A percentile compares a stretch with the other conserved stretches of the same genome.
Evolutionary conservation across 495 filamentous ascomycete species (phyloP).

Genomic region (Penicillium coprophilum): DNA sequence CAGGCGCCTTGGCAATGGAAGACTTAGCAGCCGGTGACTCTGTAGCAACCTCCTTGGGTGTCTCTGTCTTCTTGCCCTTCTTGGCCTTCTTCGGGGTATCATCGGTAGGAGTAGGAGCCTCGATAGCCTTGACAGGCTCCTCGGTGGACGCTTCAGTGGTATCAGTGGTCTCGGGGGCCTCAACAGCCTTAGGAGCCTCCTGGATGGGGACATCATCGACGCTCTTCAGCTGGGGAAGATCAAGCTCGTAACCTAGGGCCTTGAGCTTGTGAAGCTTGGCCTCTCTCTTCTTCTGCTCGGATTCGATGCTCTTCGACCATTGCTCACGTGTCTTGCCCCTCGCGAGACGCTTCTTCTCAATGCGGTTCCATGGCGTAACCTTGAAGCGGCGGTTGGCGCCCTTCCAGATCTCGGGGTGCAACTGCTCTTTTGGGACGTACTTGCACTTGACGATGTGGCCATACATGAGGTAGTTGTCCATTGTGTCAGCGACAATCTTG

Average conservation of each 20-base stretch:
- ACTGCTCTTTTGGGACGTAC: slow-evolving; percentile 67
- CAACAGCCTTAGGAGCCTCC: slow-evolving; percentile 33
- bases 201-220: slow-evolving; percentile 57
- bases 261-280: slow-evolving; percentile 71
- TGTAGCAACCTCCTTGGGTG: slow-evolving; percentile 23
- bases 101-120: slow-evolving; percentile 29
- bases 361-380: slow-evolving; percentile 76
- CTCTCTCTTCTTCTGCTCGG: slow-evolving; percentile 66
- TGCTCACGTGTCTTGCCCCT: slow-evolving; percentile 65
- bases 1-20: slow-evolving; percentile 10
- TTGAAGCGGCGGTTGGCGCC: slow-evolving; percentile 89
- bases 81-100: slow-evolving; percentile 41
- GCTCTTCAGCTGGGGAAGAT: slow-evolving; percentile 68
- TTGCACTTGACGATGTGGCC: slow-evolving; percentile 88
- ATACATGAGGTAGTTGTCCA: slow-evolving; percentile 97
- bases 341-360: slow-evolving; percentile 71
- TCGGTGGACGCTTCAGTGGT: slow-evolving; percentile 27
- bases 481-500: slow-evolving; percentile 85
- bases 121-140: slow-evolving; percentile 32
- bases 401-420: slow-evolving; percentile 80
- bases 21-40: slow-evolving; percentile 28
- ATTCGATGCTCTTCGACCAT: slow-evolving; percentile 71
- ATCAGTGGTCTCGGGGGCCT: slow-evolving; percentile 19
- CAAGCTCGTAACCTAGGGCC: slow-evolving; percentile 81
- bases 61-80: slow-evolving; percentile 40